Percentiles rank a stretch among this genome's conserved stretches.
These are phyloP conservation scores for Limonomyces culmigenus DNA, from an alignment of 1,284 basidiomycete genomes.

Conservation along the genomic window DNA sequence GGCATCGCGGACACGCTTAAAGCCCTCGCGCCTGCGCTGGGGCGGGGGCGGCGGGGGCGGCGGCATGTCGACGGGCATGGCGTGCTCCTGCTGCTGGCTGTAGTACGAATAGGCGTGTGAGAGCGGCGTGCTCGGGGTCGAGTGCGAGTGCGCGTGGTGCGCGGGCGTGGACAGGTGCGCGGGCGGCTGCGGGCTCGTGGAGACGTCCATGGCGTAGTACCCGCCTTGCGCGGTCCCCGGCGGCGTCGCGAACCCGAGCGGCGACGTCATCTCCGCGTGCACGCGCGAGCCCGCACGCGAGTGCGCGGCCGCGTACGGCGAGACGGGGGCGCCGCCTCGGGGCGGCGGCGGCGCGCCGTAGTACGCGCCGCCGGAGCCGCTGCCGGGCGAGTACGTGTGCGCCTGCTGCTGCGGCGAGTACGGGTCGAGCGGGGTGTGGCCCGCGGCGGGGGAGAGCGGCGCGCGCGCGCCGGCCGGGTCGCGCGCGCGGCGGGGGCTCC, in stretches of 20 bases:
- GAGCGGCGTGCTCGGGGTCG: constrained; percentile 52
- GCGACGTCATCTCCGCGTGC: constrained; percentile 36
- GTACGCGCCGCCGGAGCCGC: no score
- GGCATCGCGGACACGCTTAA: constrained; percentile 49
- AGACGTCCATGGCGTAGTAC: constrained; percentile 38
- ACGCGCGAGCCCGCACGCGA: constrained; percentile 40
- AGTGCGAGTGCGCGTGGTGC: constrained; percentile 29
- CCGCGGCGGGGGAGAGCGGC: no score
- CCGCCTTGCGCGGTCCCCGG: constrained; percentile 22
- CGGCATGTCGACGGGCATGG: constrained; percentile 55
- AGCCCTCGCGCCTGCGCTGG: constrained; percentile 50
- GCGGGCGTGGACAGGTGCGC: constrained; percentile 31
- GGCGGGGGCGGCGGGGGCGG: constrained; percentile 51
- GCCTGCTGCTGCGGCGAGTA: constrained; percentile 41
- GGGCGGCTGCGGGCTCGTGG: constrained; percentile 21
- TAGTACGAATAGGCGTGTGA: constrained; percentile 46
- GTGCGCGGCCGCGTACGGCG: constrained; percentile 36
- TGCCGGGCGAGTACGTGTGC: no score
- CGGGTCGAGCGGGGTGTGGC: no score
- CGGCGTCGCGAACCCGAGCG: constrained; percentile 33
- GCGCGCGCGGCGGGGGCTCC: constrained; percentile 13
- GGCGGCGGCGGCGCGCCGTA: no score
- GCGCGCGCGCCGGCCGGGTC: no score
- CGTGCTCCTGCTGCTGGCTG: constrained; percentile 29
- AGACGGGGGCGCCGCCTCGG: constrained; percentile 11